Conservation (phyloP, 1,139 yeast species). For the Candida sojae region DNA sequence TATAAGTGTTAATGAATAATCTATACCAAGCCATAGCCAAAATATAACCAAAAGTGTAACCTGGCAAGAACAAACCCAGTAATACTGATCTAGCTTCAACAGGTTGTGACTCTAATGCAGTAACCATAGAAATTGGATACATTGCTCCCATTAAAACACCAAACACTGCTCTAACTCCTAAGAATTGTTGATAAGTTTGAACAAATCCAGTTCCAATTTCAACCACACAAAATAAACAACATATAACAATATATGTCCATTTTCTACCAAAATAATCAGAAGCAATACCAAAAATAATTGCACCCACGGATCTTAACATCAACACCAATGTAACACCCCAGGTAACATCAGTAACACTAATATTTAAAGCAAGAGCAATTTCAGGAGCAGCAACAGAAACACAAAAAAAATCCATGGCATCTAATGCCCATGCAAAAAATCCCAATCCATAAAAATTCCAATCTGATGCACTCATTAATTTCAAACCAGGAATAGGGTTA, state of each 20-base stretch:
- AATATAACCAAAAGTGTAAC: slow-evolving; percentile 41
- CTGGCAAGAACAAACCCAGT: slow-evolving; percentile 41
- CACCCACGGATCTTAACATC: slow-evolving; percentile 81
- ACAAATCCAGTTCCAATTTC: slow-evolving; percentile 78
- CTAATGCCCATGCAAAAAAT: slow-evolving; percentile 76
- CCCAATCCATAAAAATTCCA: slow-evolving; percentile 68
- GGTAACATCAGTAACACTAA: slow-evolving; percentile 55
- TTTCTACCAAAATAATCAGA: slow-evolving; percentile 75
- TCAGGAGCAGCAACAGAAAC: slow-evolving; percentile 61
- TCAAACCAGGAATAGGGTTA: slow-evolving; percentile 37
- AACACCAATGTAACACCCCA: slow-evolving; percentile 83
- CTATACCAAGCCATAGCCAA: slow-evolving; percentile 38
- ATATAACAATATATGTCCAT: slow-evolving; percentile 63
- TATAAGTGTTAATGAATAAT: slow-evolving; percentile 62
- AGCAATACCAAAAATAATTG: slow-evolving; percentile 64
- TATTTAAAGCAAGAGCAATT: slow-evolving; percentile 55
- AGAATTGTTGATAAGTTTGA: slow-evolving; percentile 60
- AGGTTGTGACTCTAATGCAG: slow-evolving; percentile 40
- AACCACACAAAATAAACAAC: slow-evolving; percentile 52
- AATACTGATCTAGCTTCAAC: slow-evolving; percentile 34
- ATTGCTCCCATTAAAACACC: slow-evolving; percentile 45
- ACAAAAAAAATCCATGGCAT: slow-evolving; percentile 76
- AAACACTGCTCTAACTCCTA: slow-evolving; percentile 55
- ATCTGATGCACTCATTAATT: slow-evolving; percentile 27
- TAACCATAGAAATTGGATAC: slow-evolving; percentile 32